A percentile compares a stretch with the other conserved stretches of the same genome.
Evolutionary conservation across 768 basidiomycete genomes (phyloP).

Genomic region (Termitomyces sp.): DNA sequence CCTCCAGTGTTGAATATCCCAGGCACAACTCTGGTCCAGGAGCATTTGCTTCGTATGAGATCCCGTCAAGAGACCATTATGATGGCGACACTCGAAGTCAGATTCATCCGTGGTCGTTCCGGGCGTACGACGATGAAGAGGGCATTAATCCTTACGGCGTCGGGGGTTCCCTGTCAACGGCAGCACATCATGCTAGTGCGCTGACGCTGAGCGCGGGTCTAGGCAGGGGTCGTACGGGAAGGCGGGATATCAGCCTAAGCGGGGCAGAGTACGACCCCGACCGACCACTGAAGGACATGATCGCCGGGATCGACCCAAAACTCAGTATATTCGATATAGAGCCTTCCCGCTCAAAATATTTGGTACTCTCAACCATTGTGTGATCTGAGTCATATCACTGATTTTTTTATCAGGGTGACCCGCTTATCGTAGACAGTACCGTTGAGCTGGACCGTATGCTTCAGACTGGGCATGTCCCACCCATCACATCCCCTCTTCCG

Average conservation of each 20-base stretch:
- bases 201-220: constrained; percentile 85
- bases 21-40: constrained; percentile 62
- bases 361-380: constrained; percentile 30
- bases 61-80: constrained; percentile 50
- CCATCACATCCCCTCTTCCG: constrained; percentile 36
- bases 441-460: constrained; percentile 60
- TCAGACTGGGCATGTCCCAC: constrained; percentile 46
- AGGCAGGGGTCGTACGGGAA: constrained; percentile 46
- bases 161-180: constrained; percentile 74
- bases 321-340: constrained; percentile 56
- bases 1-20: constrained; percentile 65
- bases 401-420: constrained; percentile 28
- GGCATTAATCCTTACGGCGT: constrained; percentile 63
- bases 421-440: constrained; percentile 57
- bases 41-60: constrained; percentile 58
- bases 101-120: constrained; percentile 55
- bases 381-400: constrained; percentile 2
- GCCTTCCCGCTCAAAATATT: constrained; percentile 44
- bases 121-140: constrained; percentile 35
- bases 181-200: constrained; percentile 86
- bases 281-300: constrained; percentile 68
- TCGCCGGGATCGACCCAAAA: constrained; percentile 55
- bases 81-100: constrained; percentile 49
- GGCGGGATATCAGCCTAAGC: constrained; percentile 58
- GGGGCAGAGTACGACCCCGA: constrained; percentile 88